Percentiles rank a stretch among this genome's conserved stretches.
phyloP scores from a whole-genome alignment of 306 rosid genomes.

The Prunus armeniaca region DNA sequence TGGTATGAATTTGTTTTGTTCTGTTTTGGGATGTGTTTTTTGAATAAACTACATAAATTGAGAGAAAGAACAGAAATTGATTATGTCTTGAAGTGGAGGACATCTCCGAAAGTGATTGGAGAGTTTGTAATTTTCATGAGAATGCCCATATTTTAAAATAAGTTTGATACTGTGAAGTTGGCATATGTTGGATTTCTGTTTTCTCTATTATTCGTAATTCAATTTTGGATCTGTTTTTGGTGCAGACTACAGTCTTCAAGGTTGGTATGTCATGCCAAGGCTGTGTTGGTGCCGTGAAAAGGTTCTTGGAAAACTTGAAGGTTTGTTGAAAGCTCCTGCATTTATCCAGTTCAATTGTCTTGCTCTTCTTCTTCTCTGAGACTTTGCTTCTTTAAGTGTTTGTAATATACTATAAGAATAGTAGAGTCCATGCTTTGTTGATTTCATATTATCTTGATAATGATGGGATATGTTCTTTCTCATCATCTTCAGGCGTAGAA shows the following conservation, averaged over 20 bases:
- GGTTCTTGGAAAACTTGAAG: constrained; percentile 90
- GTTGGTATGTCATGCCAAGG: constrained; percentile 95
- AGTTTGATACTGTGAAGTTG: background rate
- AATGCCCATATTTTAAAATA: background rate
- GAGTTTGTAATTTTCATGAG: background rate
- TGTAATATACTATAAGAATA: background rate
- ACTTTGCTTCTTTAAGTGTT: background rate
- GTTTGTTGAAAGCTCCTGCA: constrained; percentile 27
- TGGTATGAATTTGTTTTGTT: background rate
- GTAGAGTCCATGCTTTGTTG: background rate
- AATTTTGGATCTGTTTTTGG: background rate
- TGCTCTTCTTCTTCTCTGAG: no score
- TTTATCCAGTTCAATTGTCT: background rate
- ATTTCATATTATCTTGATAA: background rate
- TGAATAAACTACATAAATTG: background rate
- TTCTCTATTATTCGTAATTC: background rate
- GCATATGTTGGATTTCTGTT: background rate
- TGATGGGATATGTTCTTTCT: constrained; percentile 9
- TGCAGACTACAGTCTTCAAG: constrained; percentile 84
- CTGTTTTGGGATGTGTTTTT: background rate
- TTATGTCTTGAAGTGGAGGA: background rate
- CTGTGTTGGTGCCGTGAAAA: constrained; percentile 85
- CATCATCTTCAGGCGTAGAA: constrained; percentile 63
- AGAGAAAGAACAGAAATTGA: background rate
- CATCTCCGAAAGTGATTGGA: background rate